phyloP scores from a whole-genome alignment of 1,284 basidiomycete species.

The Rhodotorula sp. region DNA sequence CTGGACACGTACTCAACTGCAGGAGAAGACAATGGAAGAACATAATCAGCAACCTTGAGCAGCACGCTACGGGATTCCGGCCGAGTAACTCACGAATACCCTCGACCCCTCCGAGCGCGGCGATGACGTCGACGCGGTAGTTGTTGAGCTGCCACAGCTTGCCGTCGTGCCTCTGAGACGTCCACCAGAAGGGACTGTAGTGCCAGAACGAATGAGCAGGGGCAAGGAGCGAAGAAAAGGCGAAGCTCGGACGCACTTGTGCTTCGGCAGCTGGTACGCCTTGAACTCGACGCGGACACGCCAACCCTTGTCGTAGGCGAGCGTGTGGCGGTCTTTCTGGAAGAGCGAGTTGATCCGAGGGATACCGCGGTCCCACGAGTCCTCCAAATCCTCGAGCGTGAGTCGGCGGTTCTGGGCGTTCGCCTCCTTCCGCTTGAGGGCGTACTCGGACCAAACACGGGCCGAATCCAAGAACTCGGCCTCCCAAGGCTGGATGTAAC shows the following conservation, averaged over 20 bases:
- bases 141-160: constrained; percentile 81
- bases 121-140: constrained; percentile 97
- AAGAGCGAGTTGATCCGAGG: constrained; percentile 96
- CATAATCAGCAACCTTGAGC: no score
- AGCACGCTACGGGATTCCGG: no score
- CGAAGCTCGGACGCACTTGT: constrained; percentile 16
- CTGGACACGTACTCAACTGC: no score
- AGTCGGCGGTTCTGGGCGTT: constrained; percentile 89
- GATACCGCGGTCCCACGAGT: constrained; percentile 77
- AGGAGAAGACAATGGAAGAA: no score
- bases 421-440: constrained; percentile 98
- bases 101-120: constrained; percentile 96
- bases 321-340: constrained; percentile 73
- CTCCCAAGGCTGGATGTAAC: constrained; percentile 98
- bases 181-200: constrained; percentile 98
- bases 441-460: constrained; percentile 99
- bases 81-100: constrained; percentile 59
- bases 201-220: neutral
- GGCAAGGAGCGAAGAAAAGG: constrained; percentile 54
- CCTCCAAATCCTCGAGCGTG: constrained; percentile 48
- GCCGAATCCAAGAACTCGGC: constrained; percentile 97
- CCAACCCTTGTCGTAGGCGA: constrained; percentile 87
- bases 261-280: constrained; percentile 88
- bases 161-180: constrained; percentile 94
- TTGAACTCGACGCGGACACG: constrained; percentile 84